Evolutionary conservation across 2,329 filamentous ascomycete species (phyloP).

Genomic region (Beauveria medogensis): DNA sequence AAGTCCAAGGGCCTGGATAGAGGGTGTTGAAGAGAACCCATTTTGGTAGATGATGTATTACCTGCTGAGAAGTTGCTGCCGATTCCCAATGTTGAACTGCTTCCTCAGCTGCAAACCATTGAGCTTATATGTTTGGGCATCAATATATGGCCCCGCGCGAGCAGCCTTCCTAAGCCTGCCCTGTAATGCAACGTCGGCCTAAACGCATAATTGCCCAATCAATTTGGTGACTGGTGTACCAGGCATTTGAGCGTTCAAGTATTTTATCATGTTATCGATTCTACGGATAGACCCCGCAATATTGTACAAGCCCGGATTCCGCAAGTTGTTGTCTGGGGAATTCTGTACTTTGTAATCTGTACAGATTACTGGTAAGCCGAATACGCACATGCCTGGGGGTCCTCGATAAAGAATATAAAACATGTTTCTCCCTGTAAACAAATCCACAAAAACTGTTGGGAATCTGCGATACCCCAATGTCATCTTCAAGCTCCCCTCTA

Average conservation of each 20-base stretch:
- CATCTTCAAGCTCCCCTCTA: too few relatives aligned
- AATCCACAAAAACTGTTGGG: too few relatives aligned
- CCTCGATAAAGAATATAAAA: background rate
- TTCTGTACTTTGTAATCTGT: background rate
- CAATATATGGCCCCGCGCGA: background rate
- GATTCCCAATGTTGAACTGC: too few relatives aligned
- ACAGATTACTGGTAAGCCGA: too few relatives aligned
- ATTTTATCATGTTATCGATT: background rate
- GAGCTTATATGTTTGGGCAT: background rate
- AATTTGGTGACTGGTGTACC: background rate
- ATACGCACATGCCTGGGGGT: background rate
- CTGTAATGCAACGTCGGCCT: background rate
- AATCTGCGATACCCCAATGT: too few relatives aligned
- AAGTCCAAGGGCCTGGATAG: conserved; percentile 32
- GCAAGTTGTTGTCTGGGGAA: background rate
- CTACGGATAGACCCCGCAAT: background rate
- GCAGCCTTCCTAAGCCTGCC: background rate
- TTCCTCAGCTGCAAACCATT: background rate
- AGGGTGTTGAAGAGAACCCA: background rate
- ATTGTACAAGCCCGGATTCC: background rate
- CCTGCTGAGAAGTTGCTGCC: background rate
- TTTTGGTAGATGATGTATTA: background rate
- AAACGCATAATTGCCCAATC: too few relatives aligned
- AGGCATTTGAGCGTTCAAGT: background rate
- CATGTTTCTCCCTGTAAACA: background rate